Evolutionary conservation across 2,329 filamentous ascomycete species (phyloP).

Genomic region (Ascochyta koolunga): DNA sequence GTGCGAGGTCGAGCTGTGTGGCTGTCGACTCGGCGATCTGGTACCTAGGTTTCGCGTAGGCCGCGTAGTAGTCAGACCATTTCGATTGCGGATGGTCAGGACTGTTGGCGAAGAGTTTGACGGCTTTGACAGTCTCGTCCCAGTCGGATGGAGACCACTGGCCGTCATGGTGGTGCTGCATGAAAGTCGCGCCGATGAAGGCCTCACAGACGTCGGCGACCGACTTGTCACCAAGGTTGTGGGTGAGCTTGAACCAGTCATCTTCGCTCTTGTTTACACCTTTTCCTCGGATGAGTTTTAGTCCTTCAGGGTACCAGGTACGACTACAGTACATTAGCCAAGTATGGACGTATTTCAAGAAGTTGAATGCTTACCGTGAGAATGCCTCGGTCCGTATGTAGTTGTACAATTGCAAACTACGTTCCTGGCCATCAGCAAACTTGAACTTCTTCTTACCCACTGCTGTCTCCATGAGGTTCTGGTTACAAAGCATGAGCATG

Average conservation of each 20-base stretch:
- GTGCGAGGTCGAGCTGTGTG: constrained; percentile 70
- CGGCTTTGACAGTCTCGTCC: constrained; percentile 67
- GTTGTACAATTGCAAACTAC: constrained; percentile 65
- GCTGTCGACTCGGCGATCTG: constrained; percentile 68
- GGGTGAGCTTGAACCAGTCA: constrained; percentile 62
- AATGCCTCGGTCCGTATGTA: constrained; percentile 86
- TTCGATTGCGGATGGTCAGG: constrained; percentile 70
- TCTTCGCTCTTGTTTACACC: constrained; percentile 57
- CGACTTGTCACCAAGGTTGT: constrained; percentile 77
- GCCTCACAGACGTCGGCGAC: constrained; percentile 96
- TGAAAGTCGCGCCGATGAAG: constrained; percentile 82
- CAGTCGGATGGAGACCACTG: constrained; percentile 56
- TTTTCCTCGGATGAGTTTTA: constrained; percentile 77
- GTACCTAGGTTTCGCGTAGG: constrained; percentile 74
- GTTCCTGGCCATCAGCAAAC: constrained; percentile 45
- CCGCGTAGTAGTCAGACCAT: constrained; percentile 75
- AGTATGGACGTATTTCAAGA: not conserved
- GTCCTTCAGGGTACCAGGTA: constrained; percentile 84
- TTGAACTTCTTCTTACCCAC: constrained; percentile 44
- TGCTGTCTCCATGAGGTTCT: constrained; percentile 82
- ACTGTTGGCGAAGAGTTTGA: constrained; percentile 72
- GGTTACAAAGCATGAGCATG: constrained; percentile 90
- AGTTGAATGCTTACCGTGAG: constrained; percentile 60
- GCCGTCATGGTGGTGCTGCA: constrained; percentile 57
- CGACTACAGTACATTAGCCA: constrained; percentile 56